Base-by-base conservation (phyloP, 1,284 basidiomycete species). In the Phellopilus nigrolimitatus region DNA sequence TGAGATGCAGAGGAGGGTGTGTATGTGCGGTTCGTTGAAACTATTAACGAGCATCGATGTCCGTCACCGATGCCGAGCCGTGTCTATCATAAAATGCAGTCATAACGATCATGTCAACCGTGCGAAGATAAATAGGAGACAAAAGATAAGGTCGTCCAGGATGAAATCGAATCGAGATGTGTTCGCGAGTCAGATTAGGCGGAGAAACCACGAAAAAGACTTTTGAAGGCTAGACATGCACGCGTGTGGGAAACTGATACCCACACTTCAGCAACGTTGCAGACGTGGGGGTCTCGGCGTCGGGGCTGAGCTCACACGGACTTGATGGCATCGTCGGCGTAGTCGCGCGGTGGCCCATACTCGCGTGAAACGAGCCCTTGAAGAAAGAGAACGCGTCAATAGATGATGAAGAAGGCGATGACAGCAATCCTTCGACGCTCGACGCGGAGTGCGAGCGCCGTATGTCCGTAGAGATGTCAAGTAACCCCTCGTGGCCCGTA, bases 361-460 rank as follows among this genome's bases (percentile, higher is more conserved):
- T 28, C 12, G 49, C 5, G 28, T 40, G 44, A 24, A 36, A 4
- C 10, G 51, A 15, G 22, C 37, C 43, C 21, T 52, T 52, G 7
- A 47, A 9, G 3, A 41, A 27, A 6, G 51, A 38, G 25, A 47
- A 47, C 12, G 25, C 27, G 19, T 52, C 51, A 19, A 24, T 37
- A 4, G 51, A 44, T 1, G 42, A 22, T 0, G 22, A n/a, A 0
- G 45, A 13, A 21, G 59, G 33, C 56, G 63, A 65, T 3, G 66
- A 64, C 17, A 79, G 59, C 43, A 76, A 67, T 37, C 70, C 77
- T 53, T 80, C 78, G 10, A 83, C 67, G 58, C 73, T 79, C 25
- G 78, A 79, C 4, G 70, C 71, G 4, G 79, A 80, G 15, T 76
- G 76, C 34, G 80, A 75, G 36, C 79, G 75, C 22, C 75, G 69